Evolutionary conservation across 2,329 filamentous ascomycete species (phyloP).

Genomic region (Ascochyta viciae-villosae): DNA sequence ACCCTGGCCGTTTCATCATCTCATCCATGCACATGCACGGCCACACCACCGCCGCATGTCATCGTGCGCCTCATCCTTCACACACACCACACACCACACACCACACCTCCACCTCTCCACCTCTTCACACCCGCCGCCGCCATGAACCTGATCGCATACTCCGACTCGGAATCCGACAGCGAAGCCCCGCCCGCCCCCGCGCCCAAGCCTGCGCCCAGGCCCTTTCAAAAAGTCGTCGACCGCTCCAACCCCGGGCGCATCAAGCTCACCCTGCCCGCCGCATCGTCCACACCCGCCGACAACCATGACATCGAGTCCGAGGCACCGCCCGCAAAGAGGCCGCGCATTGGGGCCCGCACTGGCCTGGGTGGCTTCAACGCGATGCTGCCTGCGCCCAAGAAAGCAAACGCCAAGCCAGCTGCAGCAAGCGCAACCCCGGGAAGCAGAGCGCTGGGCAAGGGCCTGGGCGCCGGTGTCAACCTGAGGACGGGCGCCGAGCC

Average conservation of each 20-base stretch:
- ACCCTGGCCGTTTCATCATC: conserved; percentile 10
- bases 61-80: too few relatives aligned
- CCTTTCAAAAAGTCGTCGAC: conserved; percentile 83
- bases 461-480: conserved; percentile 66
- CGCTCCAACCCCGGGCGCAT: conserved; percentile 84
- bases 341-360: conserved; percentile 66
- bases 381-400: conserved; percentile 84
- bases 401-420: conserved; percentile 41
- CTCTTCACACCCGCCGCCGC: conserved; percentile 19
- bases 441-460: conserved; percentile 45
- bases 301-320: conserved; percentile 52
- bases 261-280: conserved; percentile 74
- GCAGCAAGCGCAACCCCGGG: conserved; percentile 35
- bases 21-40: conserved; percentile 16
- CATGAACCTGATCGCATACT: conserved; percentile 85
- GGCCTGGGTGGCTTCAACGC: conserved; percentile 84
- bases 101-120: not conserved
- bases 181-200: conserved; percentile 53
- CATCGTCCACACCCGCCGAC: conserved; percentile 51
- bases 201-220: conserved; percentile 58
- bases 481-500: conserved; percentile 85
- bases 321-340: conserved; percentile 71
- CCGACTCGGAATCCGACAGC: conserved; percentile 75
- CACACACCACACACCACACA: not conserved
- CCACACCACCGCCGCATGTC: conserved; percentile 16